phyloP scores from a whole-genome alignment of 306 rosid species.

The Phaseolus lunatus region DNA sequence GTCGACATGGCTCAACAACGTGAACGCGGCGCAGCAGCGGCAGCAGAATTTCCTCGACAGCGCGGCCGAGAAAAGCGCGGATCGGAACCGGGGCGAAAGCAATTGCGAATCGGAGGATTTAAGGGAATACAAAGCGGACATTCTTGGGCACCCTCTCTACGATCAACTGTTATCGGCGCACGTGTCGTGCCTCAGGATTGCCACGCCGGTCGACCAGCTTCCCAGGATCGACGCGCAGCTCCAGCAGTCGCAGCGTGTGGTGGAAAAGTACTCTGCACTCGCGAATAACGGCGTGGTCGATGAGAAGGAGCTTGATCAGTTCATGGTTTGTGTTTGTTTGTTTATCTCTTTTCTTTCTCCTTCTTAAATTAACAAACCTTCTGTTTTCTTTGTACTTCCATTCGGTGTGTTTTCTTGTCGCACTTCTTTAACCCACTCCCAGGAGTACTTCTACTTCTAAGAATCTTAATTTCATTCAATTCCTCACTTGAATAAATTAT shows the following conservation, averaged over 20 bases:
- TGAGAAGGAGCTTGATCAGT: conserved; percentile 81
- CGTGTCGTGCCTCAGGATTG: conserved; percentile 86
- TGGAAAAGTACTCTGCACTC: conserved; percentile 67
- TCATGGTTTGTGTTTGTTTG: conserved; percentile 58
- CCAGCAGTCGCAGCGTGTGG: conserved; percentile 73
- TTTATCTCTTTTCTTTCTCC: not conserved
- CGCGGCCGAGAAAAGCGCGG: conserved; percentile 44
- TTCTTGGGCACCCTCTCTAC: conserved; percentile 85
- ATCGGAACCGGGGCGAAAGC: conserved; percentile 42
- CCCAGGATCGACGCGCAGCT: conserved; percentile 86
- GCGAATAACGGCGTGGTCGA: conserved; percentile 46
- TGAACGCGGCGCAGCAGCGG: not conserved
- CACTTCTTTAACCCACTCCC: not conserved
- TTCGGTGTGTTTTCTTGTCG: not conserved
- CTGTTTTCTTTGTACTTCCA: not conserved
- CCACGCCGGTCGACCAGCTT: conserved; percentile 94
- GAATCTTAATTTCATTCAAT: conserved; percentile 19
- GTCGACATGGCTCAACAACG: conserved; percentile 61
- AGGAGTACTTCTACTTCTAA: not conserved
- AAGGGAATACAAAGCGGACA: conserved; percentile 66
- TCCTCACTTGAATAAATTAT: not conserved
- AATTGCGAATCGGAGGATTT: conserved; percentile 48
- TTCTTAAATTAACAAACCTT: not conserved
- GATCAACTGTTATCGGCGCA: conserved; percentile 88
- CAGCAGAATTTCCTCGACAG: conserved; percentile 64